These are phyloP conservation scores for Martiniozyma abietophila DNA, from an alignment of 805 yeast species.

Conservation along the genomic window DNA sequence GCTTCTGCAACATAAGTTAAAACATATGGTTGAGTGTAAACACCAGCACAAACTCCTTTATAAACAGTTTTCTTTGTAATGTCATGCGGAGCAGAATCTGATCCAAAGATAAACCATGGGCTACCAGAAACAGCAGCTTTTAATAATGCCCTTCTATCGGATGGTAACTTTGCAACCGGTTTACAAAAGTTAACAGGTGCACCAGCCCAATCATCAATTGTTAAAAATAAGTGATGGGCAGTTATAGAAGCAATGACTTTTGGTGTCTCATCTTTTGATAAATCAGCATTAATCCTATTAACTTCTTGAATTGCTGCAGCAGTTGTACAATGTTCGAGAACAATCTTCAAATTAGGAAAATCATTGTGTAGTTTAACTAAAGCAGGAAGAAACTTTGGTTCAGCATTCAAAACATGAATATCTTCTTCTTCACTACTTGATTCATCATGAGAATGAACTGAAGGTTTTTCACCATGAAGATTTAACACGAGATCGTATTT, in stretches of 20 bases:
- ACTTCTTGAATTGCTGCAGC: slow-evolving; percentile 78
- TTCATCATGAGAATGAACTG: slow-evolving; percentile 24
- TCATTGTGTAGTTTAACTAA: slow-evolving; percentile 64
- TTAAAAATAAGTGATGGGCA: slow-evolving; percentile 85
- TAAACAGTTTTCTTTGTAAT: slow-evolving; percentile 65
- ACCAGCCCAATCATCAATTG: slow-evolving; percentile 95
- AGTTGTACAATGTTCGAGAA: slow-evolving; percentile 93
- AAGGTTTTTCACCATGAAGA: slow-evolving; percentile 93
- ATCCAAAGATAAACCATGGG: slow-evolving; percentile 91
- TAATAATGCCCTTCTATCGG: slow-evolving; percentile 70
- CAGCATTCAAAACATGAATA: slow-evolving; percentile 90
- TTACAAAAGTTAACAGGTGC: slow-evolving; percentile 92
- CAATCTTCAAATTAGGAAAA: slow-evolving; percentile 80
- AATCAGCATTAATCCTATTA: slow-evolving; percentile 48
- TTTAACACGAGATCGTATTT: slow-evolving; percentile 69
- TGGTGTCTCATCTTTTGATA: slow-evolving; percentile 26
- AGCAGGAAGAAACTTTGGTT: slow-evolving; percentile 86
- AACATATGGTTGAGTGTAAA: slow-evolving; percentile 80
- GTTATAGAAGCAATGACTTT: slow-evolving; percentile 88
- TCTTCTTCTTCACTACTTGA: slow-evolving; percentile 39
- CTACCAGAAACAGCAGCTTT: slow-evolving; percentile 87
- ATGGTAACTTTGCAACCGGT: slow-evolving; percentile 93
- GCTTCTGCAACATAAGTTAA: slow-evolving; percentile 79
- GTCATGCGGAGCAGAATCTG: slow-evolving; percentile 98
- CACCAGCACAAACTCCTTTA: slow-evolving; percentile 95